These are phyloP conservation scores for Amanita jacksonii DNA, from an alignment of 768 basidiomycete species.

Conservation along the genomic window DNA sequence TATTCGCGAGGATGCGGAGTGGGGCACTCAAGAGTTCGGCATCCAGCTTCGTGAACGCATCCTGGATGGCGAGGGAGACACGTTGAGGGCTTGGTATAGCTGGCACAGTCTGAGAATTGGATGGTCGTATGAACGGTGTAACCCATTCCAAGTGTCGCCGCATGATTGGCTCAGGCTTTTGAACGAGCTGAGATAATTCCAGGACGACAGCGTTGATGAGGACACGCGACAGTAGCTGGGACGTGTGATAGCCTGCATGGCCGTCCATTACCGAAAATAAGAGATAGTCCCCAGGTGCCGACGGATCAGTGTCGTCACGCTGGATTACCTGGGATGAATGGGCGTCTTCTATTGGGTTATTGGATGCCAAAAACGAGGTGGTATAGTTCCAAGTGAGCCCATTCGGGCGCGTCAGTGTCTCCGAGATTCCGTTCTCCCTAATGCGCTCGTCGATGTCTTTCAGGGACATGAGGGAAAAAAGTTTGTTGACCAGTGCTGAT, in stretches of 20 bases:
- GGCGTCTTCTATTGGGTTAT: slow-evolving; percentile 90
- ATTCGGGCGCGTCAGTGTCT: slow-evolving; percentile 37
- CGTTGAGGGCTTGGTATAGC: slow-evolving; percentile 35
- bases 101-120: slow-evolving; percentile 16
- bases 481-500: slow-evolving; percentile 39
- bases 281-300: slow-evolving; percentile 59
- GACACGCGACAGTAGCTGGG: slow-evolving; percentile 69
- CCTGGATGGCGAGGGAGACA: slow-evolving; percentile 59
- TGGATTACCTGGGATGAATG: slow-evolving; percentile 60
- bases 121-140: slow-evolving; percentile 29
- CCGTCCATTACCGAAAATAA: slow-evolving; percentile 92
- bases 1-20: slow-evolving; percentile 55
- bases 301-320: slow-evolving; percentile 49
- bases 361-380: slow-evolving; percentile 74
- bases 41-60: slow-evolving; percentile 79
- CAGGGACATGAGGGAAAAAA: slow-evolving; percentile 48
- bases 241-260: slow-evolving; percentile 80
- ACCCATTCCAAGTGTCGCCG: slow-evolving; percentile 26
- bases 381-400: slow-evolving; percentile 66
- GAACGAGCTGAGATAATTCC: slow-evolving; percentile 53
- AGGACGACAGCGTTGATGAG: slow-evolving; percentile 79
- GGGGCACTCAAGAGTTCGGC: slow-evolving; percentile 75
- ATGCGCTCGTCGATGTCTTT: slow-evolving; percentile 48
- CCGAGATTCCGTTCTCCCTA: slow-evolving; percentile 38
- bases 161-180: slow-evolving; percentile 22